These are phyloP conservation scores for Artemisia annua DNA, from an alignment of 129 eudicot genomes.

Conservation along the genomic window DNA sequence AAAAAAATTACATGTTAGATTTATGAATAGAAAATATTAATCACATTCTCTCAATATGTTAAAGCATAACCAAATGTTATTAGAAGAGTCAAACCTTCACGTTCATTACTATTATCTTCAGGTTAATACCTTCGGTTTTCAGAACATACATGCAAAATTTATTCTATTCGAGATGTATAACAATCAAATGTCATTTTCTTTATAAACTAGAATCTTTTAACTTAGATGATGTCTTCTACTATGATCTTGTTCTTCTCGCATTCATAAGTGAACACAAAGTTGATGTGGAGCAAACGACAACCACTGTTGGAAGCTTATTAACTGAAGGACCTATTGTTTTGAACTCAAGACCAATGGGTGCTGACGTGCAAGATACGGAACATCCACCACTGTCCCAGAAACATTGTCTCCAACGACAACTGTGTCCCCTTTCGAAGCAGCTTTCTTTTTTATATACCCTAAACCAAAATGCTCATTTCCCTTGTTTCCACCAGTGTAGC, in stretches of 20 bases:
- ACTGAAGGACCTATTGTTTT: slow-evolving; percentile 20
- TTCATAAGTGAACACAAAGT: too few species aligned
- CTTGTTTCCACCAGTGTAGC: slow-evolving; percentile 51
- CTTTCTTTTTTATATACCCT: slow-evolving; percentile 71
- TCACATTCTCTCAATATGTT: too few species aligned
- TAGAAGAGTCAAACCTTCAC: too few species aligned
- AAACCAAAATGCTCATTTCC: slow-evolving; percentile 71
- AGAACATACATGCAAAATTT: background rate
- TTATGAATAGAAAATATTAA: too few species aligned
- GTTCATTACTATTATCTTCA: too few species aligned
- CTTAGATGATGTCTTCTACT: too few species aligned
- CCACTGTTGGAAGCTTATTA: background rate
- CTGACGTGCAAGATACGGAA: slow-evolving; percentile 66
- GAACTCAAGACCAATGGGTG: slow-evolving; percentile 30
- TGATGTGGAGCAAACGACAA: too few species aligned
- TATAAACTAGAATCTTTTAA: background rate
- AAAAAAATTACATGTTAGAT: too few species aligned
- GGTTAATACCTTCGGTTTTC: too few species aligned
- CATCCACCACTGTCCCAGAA: slow-evolving; percentile 52
- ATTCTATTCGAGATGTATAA: background rate
- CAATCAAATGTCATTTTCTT: background rate
- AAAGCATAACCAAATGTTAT: too few species aligned
- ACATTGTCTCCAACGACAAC: slow-evolving; percentile 52
- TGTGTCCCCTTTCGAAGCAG: slow-evolving; percentile 60
- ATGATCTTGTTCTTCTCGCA: too few species aligned